Evolutionary conservation across 2,329 filamentous ascomycete genomes (phyloP).

Genomic region (Colletotrichum liriopes): DNA sequence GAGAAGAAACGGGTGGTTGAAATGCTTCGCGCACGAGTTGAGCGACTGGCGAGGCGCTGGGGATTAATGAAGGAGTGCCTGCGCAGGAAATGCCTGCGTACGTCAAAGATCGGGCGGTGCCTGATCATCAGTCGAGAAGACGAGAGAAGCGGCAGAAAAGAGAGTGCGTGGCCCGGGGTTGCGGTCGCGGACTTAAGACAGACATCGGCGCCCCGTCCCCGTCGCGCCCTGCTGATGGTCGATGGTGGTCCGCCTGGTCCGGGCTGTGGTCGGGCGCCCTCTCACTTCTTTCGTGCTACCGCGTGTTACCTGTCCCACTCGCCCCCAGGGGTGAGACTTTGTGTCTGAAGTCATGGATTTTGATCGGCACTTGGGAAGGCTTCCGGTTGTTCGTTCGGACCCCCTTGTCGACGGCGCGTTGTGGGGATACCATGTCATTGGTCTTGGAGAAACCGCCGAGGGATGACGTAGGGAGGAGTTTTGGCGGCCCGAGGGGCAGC

Average conservation of each 20-base stretch:
- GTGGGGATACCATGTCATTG: conserved; percentile 42
- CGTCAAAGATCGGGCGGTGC: conserved; percentile 34
- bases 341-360: conserved; percentile 37
- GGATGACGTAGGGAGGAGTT: conserved; percentile 30
- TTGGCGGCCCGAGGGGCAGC: background rate
- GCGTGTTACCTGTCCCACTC: background rate
- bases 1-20: background rate
- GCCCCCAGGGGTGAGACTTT: background rate
- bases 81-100: conserved; percentile 9
- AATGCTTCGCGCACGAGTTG: background rate
- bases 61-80: conserved; percentile 25
- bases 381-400: background rate
- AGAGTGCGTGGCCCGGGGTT: conserved; percentile 15
- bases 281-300: background rate
- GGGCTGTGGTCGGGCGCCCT: conserved; percentile 26
- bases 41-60: background rate
- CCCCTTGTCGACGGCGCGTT: conserved; percentile 21
- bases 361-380: conserved; percentile 36
- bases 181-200: conserved; percentile 34
- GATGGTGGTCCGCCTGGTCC: conserved; percentile 27
- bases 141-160: conserved; percentile 8
- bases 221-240: conserved; percentile 19
- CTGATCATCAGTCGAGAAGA: conserved; percentile 26
- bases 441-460: conserved; percentile 15
- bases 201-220: conserved; percentile 30